phyloP scores from a whole-genome alignment of 2,329 filamentous ascomycete genomes.

The Fusarium hostae region DNA sequence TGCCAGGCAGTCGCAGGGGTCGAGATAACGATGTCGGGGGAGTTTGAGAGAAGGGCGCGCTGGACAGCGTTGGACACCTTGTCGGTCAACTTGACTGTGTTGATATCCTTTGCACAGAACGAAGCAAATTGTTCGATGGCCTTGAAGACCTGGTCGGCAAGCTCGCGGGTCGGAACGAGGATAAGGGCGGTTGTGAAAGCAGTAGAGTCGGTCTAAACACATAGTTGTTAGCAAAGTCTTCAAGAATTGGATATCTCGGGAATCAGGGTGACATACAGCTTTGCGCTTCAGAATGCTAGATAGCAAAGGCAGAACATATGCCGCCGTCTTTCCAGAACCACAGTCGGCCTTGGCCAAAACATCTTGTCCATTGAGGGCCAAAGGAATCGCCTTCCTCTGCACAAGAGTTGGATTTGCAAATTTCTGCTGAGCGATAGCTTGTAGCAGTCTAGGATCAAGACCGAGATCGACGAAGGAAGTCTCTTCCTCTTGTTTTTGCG shows the following conservation, averaged over 20 bases:
- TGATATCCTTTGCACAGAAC: slow-evolving; percentile 87
- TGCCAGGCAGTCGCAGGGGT: slow-evolving; percentile 87
- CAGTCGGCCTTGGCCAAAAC: slow-evolving; percentile 93
- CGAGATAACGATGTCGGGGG: slow-evolving; percentile 88
- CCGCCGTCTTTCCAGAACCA: slow-evolving; percentile 97
- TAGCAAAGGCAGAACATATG: slow-evolving; percentile 90
- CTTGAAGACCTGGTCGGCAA: slow-evolving; percentile 90
- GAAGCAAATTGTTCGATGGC: slow-evolving; percentile 79
- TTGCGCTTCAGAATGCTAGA: slow-evolving; percentile 86
- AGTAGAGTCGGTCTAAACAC: slow-evolving; percentile 58
- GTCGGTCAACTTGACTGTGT: slow-evolving; percentile 86
- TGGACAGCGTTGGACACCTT: slow-evolving; percentile 92
- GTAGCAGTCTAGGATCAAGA: slow-evolving; percentile 85
- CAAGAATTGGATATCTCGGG: neutral
- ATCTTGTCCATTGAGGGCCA: slow-evolving; percentile 88
- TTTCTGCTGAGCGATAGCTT: slow-evolving; percentile 85
- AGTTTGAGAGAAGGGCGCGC: slow-evolving; percentile 83
- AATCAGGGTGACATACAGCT: slow-evolving; percentile 56
- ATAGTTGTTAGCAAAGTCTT: slow-evolving; percentile 10
- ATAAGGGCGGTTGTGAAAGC: slow-evolving; percentile 80
- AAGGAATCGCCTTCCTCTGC: slow-evolving; percentile 86
- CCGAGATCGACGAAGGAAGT: slow-evolving; percentile 78
- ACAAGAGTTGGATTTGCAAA: slow-evolving; percentile 90
- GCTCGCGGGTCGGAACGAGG: slow-evolving; percentile 92
- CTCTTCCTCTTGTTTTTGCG: slow-evolving; percentile 45